Evolutionary conservation across 768 basidiomycete genomes (phyloP), one percentile per base, ranked within the genome.

Genomic region (Suillus spraguei): DNA sequence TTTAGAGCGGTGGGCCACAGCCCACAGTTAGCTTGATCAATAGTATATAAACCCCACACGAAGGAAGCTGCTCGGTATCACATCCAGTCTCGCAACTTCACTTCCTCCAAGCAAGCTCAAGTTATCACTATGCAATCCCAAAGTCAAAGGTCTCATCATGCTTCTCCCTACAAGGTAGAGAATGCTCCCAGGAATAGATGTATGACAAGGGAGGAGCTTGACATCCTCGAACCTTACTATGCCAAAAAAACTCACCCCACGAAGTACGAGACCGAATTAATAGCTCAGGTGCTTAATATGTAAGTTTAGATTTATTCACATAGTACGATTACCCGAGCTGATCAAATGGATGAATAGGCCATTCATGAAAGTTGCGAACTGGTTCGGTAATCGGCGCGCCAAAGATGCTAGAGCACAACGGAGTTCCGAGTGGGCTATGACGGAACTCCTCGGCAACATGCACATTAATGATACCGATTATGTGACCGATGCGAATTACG

Each of bases 361-460:
- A 28, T 24, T 7, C 17, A 2, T 5, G 10, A 49, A 59, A 60
- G 33, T 58, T n/a, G 8, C 5, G 5, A 60, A 35, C 36, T 60
- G 52, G 60, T 60, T 38, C n/a, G 59, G 59, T 59, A 59, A 60
- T 53, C 52, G 24, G 32, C 60, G 56, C 6, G 38, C 39, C 28
- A 41, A 58, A 41, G 56, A 41, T 11, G 38, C 38, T 11, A 39
- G 56, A 42, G 11, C 20, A 20, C 16, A 32, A 41, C 56, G 11
- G 28, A 11, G 41, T 13, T 20, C 55, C 28, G 28, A 28, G 32
- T 32, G 38, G 8, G 4, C 4, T 22, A 38, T 5, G 2, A 38
- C 55, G 10, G 10, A 32, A 58, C 28, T 24, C 28, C 9, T 39
- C 38, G 39, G 24, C 24, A 14, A 49, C 14, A 41, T n/a, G 39